These are phyloP conservation scores for Pholiota conissans DNA, from an alignment of 768 basidiomycete species.

Conservation along the genomic window DNA sequence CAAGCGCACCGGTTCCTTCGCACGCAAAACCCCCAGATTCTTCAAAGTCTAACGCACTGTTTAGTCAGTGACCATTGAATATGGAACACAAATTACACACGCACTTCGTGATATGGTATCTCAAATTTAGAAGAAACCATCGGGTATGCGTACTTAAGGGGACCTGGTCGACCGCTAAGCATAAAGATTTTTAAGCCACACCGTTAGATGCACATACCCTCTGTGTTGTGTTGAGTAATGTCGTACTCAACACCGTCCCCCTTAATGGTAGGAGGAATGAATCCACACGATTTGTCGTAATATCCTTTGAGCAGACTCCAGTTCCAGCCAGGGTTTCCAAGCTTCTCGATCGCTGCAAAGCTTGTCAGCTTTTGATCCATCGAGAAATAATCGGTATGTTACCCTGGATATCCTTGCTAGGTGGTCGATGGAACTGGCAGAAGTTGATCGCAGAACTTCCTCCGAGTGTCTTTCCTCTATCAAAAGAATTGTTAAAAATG, in stretches of 20 bases:
- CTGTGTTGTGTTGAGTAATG: neutral
- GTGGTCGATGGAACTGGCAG: conserved; percentile 4
- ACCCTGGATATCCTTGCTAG: neutral
- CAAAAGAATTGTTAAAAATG: neutral
- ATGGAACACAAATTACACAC: neutral
- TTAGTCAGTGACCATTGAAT: neutral
- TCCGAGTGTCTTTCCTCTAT: conserved; percentile 22
- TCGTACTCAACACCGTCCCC: neutral
- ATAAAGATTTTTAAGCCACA: neutral
- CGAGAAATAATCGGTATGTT: neutral
- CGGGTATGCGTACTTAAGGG: neutral
- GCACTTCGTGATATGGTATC: neutral
- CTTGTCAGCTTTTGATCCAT: too few relatives aligned
- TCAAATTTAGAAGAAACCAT: neutral
- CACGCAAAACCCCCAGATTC: neutral
- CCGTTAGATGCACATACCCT: neutral
- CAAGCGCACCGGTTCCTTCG: neutral
- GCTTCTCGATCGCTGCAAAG: neutral
- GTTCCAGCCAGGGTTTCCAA: conserved; percentile 1
- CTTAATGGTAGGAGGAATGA: neutral
- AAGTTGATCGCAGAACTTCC: conserved; percentile 49
- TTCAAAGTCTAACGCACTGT: neutral
- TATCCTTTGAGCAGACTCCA: neutral
- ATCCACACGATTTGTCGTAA: neutral
- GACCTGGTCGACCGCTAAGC: neutral